Base-by-base conservation (phyloP, 495 filamentous ascomycete genomes). In the Xylaria castorea region DNA sequence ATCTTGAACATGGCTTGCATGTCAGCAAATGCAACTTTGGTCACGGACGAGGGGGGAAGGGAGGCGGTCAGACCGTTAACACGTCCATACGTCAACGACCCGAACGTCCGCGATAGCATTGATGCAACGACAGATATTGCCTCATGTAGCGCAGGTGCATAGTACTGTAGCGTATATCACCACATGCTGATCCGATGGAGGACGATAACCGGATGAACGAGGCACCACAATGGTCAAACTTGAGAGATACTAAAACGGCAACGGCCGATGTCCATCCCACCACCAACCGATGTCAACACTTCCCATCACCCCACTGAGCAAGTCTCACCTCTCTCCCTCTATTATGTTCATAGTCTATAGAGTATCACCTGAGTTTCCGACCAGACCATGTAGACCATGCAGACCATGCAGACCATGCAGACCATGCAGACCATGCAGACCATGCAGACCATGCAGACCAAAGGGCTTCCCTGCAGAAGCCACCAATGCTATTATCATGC, bases 1-100 rank as follows among this genome's bases (percentile, higher is more conserved):
- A 71, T 65, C 50, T 53, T 36, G 32, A 66, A 30, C 50, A 48
- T 34, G 60, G 63, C 70, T 71, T 66, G 70, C 70, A 71, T 71
- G 70, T 71, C 70, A 71, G 69, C 61, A 53, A 38, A 46, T 66
- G 61, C 70, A 61, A 27, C 61, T 67, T 51, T 48, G 48, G 34
- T 60, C 70, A 60, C 63, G 53, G 25, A 72, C 32, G 50, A 60
- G 51, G 70, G 61, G 69, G 20, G 5, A 11, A 38, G 44, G 32
- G 51, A 71, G 42, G 61, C 60, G 48, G 34, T 62, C 69, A 71
- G 46, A 55, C 48, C 60, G n/a, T 40, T 22, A 51, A 42, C 14
- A 40, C 11, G 38, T 42, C 9, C 2, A 57, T 62, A 63, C 16
- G 48, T 46, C 40, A 55, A 65, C 40, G 18, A 27, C 55, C 60